Evolutionary conservation across 2,329 filamentous ascomycete species (phyloP).

Genomic region (Ramichloridium luteum): DNA sequence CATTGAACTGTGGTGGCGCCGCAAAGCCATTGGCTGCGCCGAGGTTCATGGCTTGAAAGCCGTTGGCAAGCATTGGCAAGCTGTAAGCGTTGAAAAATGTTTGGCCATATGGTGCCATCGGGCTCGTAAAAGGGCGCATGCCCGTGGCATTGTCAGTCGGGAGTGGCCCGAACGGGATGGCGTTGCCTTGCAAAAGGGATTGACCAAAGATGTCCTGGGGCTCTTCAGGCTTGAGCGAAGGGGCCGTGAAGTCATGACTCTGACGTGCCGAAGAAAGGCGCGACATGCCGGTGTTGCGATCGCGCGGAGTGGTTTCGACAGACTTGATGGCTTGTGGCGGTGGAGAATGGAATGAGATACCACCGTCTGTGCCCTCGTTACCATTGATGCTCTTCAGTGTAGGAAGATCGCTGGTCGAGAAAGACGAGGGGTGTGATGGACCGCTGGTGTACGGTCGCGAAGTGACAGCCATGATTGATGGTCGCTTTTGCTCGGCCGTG

Average conservation of each 20-base stretch:
- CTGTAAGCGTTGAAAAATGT: conserved; percentile 38
- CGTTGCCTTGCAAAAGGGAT: conserved; percentile 67
- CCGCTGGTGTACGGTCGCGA: conserved; percentile 46
- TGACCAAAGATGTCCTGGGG: conserved; percentile 43
- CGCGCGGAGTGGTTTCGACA: conserved; percentile 29
- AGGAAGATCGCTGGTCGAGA: conserved; percentile 78
- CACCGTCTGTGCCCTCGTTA: conserved; percentile 33
- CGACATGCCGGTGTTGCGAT: conserved; percentile 56
- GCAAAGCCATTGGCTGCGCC: conserved; percentile 22
- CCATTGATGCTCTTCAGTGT: conserved; percentile 60
- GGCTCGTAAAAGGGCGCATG: conserved; percentile 15
- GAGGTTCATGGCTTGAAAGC: conserved; percentile 42
- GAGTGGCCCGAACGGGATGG: conserved; percentile 61
- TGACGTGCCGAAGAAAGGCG: conserved; percentile 54
- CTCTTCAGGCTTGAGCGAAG: conserved; percentile 36
- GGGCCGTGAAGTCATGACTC: conserved; percentile 56
- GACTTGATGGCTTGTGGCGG: conserved; percentile 14
- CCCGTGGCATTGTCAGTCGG: conserved; percentile 27
- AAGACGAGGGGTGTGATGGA: conserved; percentile 67
- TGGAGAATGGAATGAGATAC: conserved; percentile 18
- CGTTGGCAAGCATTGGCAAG: conserved; percentile 52
- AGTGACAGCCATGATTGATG: conserved; percentile 43
- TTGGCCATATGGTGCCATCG: conserved; percentile 20
- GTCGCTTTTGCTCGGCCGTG: conserved; percentile 33
- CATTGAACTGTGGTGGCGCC: conserved; percentile 16